Base-by-base conservation (phyloP, 495 filamentous ascomycete species). In the Cairneyella variabilis region DNA sequence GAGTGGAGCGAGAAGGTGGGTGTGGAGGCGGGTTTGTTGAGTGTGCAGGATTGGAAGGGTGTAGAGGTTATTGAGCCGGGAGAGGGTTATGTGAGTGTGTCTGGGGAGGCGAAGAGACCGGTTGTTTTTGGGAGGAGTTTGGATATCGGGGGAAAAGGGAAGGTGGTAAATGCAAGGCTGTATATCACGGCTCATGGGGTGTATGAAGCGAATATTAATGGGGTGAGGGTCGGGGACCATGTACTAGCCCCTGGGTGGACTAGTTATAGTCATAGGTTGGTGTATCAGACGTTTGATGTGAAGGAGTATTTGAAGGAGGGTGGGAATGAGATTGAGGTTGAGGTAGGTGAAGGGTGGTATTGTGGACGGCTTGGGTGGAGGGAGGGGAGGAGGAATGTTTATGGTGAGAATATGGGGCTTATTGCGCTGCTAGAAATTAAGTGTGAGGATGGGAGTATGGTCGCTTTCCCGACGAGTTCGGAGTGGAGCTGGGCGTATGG, bases 341-440 rank as follows among this genome's bases (percentile, higher is more conserved):
- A 73, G 23, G 71, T 80, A 12, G 75, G 68, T 0, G 79, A 83
- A 45, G 78, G 78, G 0, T 83, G 79, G 78, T 83, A 69, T 61
- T 60, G 71, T 5, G 73, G 72, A 14, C 67, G 75, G 9, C 59
- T 80, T 5, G 43, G 48, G 4, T 57, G 30, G 14, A 18, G 20
- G 18, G 51, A 44, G 5, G 57, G 52, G 2, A 23, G 10, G 2
- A 23, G 41, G 25, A 64, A 63, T 2, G 41, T 75, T n/a, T 83
- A 73, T 53, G 78, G 78, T 0, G 68, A 78, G 41, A 59, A 62
- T 7, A 44, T 79, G 11, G 78, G 66, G 0, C 36, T 74, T 4
- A 50, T 80, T 9, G 74, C 69, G 0, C 66, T 73, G 46, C 54
- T 83, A 17, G 71, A 74, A 38, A 51, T 75, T 38, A 56, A 59